Percentiles rank a stretch among this genome's conserved stretches.
Evolutionary conservation across 1,284 basidiomycete genomes (phyloP).

Genomic region (Marasmius oreades): DNA sequence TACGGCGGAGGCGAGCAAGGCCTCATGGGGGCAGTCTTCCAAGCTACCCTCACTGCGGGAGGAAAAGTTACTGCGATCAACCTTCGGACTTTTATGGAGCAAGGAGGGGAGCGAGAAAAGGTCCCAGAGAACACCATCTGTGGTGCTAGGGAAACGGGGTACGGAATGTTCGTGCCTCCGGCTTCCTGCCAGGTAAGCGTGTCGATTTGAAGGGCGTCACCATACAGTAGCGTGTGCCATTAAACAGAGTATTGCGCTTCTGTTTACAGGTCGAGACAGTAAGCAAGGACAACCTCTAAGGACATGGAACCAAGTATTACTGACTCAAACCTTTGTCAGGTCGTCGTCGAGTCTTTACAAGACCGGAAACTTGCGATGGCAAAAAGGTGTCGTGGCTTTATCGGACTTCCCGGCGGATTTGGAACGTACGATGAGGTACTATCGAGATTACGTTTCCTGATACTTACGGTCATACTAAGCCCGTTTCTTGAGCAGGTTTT

Average conservation of each 20-base stretch:
- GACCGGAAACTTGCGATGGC: conserved; percentile 91
- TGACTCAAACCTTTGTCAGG: conserved; percentile 38
- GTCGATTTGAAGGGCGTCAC: too few relatives aligned
- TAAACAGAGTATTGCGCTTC: too few relatives aligned
- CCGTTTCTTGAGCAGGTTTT: too few relatives aligned
- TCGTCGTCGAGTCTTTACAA: conserved; percentile 87
- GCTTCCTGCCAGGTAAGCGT: too few relatives aligned
- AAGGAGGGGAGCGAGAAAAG: conserved; percentile 60
- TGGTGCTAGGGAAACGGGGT: too few relatives aligned
- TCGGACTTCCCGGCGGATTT: conserved; percentile 87
- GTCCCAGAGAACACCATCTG: conserved; percentile 40
- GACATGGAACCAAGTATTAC: too few relatives aligned
- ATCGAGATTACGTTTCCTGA: too few relatives aligned
- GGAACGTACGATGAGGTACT: conserved; percentile 95
- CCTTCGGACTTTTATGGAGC: conserved; percentile 70
- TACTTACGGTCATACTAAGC: too few relatives aligned
- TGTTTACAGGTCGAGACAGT: conserved; percentile 61
- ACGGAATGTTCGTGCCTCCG: too few relatives aligned
- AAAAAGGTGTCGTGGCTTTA: conserved; percentile 69
- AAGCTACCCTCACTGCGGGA: conserved; percentile 61
- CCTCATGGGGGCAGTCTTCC: conserved; percentile 85
- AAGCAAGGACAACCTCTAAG: conserved; percentile 22
- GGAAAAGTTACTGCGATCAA: conserved; percentile 82
- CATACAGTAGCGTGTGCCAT: not conserved
- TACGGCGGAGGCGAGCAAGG: conserved; percentile 87